Evolutionary conservation across 768 basidiomycete genomes (phyloP).

Genomic region (Boletus vinaceobasis): DNA sequence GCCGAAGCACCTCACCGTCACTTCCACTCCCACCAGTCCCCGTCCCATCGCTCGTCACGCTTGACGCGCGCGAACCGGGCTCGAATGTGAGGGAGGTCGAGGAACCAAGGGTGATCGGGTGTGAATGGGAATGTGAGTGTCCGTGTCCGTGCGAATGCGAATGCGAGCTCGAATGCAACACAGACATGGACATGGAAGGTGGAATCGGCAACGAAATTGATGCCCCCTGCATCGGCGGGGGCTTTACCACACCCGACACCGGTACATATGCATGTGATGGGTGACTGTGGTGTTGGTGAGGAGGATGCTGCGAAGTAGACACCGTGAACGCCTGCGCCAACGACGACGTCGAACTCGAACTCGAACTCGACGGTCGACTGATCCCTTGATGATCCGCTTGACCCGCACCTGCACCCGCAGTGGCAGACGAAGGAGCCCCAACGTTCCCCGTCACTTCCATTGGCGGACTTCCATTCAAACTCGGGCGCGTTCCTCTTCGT

Average conservation of each 20-base stretch:
- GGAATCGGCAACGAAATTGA: constrained; percentile 36
- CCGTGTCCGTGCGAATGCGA: background rate
- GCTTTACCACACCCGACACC: constrained; percentile 15
- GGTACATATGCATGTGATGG: background rate
- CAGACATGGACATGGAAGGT: constrained; percentile 15
- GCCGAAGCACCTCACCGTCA: constrained; percentile 39
- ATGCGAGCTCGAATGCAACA: constrained; percentile 6
- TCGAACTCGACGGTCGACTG: constrained; percentile 38
- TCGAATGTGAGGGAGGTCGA: constrained; percentile 18
- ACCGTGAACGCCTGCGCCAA: constrained; percentile 41
- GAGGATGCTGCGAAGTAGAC: constrained; percentile 7
- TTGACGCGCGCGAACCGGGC: constrained; percentile 30
- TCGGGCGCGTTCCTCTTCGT: constrained; percentile 28
- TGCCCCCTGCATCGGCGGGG: constrained; percentile 25
- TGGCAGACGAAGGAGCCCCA: background rate
- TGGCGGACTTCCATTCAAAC: constrained; percentile 18
- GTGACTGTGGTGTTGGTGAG: background rate
- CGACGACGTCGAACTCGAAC: constrained; percentile 37
- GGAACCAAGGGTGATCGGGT: constrained; percentile 4
- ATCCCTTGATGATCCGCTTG: constrained; percentile 21
- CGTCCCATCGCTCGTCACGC: constrained; percentile 31
- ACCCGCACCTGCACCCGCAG: background rate
- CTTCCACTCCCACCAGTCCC: constrained; percentile 31
- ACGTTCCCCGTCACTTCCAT: background rate
- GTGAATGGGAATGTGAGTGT: constrained; percentile 1